These are phyloP conservation scores for Antitrichia curtipendula DNA, from an alignment of 225 moss, liverwort and hornwort genomes.

Conservation along the genomic window DNA sequence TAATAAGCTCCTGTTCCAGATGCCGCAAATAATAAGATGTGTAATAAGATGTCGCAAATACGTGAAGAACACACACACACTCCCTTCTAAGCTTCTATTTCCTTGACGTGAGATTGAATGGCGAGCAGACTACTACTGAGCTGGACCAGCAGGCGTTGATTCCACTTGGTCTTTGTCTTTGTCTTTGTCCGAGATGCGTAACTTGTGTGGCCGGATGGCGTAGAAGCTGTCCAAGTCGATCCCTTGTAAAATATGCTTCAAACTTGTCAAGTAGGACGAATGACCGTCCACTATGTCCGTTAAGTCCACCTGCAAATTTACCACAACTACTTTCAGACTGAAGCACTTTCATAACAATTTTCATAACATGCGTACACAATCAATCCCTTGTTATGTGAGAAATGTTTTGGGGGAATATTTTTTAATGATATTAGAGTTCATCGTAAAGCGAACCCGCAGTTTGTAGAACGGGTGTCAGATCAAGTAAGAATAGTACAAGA, in stretches of 20 bases:
- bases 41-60: background rate
- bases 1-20: too few species aligned
- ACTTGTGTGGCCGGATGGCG: conserved; percentile 16
- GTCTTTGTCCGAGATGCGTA: background rate
- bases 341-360: too few species aligned
- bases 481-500: too few species aligned
- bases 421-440: too few species aligned
- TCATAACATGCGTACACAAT: too few species aligned
- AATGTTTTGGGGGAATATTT: too few species aligned
- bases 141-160: background rate
- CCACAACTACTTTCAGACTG: too few species aligned
- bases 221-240: conserved; percentile 66
- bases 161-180: background rate
- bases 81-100: background rate
- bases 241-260: conserved; percentile 31
- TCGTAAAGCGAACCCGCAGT: too few species aligned
- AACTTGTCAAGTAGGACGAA: conserved; percentile 38
- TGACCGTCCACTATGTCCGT: conserved; percentile 58
- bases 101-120: background rate
- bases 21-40: too few species aligned
- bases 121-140: background rate
- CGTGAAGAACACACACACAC: background rate
- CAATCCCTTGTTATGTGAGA: too few species aligned
- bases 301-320: conserved; percentile 62
- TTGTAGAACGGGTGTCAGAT: too few species aligned